Percentiles rank a stretch among this genome's conserved stretches.
Evolutionary conservation across 202 grass and related monocot genomes (phyloP).

Genomic region (Thinopyrum obtusiflorum): DNA sequence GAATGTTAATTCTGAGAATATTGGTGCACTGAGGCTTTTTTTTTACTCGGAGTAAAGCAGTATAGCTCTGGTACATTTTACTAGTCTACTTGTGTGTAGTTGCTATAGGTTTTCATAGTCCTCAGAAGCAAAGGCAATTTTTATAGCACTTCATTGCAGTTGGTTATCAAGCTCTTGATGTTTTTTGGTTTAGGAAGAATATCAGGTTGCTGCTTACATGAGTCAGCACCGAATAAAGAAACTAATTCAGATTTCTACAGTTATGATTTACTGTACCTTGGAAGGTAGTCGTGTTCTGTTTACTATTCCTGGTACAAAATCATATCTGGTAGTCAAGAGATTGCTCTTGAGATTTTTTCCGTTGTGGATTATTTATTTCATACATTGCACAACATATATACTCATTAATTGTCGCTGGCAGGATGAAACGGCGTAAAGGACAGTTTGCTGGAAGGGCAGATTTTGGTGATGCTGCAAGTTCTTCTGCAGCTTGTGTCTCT

Average conservation of each 20-base stretch:
- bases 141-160: slow-evolving; percentile 15
- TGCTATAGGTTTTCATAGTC: not conserved
- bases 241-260: not conserved
- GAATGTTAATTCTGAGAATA: not conserved
- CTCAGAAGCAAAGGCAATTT: not conserved
- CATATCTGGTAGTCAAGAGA: slow-evolving; percentile 4
- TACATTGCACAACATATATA: slow-evolving; percentile 1
- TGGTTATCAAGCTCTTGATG: not conserved
- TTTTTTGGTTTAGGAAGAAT: slow-evolving; percentile 19
- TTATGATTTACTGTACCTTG: slow-evolving; percentile 12
- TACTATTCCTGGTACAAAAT: not conserved
- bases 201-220: slow-evolving; percentile 1
- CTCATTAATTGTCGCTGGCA: slow-evolving; percentile 23
- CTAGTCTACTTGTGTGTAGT: not conserved
- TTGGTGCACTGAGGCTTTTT: not conserved
- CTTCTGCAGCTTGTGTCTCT: slow-evolving; percentile 36
- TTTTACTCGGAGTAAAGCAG: not conserved
- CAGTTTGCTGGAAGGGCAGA: slow-evolving; percentile 66
- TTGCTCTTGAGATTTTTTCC: not conserved
- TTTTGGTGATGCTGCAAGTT: slow-evolving; percentile 43
- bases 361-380: slow-evolving; percentile 19
- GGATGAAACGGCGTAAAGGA: slow-evolving; percentile 71
- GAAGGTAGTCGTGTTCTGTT: not conserved
- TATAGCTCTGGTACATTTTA: slow-evolving; percentile 1
- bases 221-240: slow-evolving; percentile 5